Percentiles rank a stretch among this genome's conserved stretches.
These are phyloP conservation scores for Blastobotrys proliferans DNA, from an alignment of 1,139 yeast species.

Conservation along the genomic window DNA sequence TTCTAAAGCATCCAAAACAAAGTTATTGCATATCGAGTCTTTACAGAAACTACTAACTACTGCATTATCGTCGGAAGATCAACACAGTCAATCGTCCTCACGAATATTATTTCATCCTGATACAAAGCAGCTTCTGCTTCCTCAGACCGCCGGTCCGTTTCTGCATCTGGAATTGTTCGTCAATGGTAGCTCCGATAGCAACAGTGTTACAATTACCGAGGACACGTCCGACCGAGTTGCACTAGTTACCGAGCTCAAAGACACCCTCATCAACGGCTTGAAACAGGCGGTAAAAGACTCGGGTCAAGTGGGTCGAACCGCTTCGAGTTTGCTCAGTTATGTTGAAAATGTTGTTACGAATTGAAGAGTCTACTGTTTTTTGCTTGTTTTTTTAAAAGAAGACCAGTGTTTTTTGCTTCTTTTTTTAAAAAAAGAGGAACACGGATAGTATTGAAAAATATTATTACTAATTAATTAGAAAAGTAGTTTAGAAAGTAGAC, in stretches of 20 bases:
- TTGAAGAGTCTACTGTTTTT: background rate
- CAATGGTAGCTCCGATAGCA: conserved; percentile 23
- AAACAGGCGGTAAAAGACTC: conserved; percentile 59
- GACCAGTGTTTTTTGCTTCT: background rate
- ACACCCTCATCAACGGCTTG: conserved; percentile 50
- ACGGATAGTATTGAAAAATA: background rate
- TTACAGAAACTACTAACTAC: conserved; percentile 26
- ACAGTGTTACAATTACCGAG: conserved; percentile 39
- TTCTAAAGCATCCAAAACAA: conserved; percentile 30
- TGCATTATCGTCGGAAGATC: conserved; percentile 25
- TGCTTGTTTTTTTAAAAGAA: background rate
- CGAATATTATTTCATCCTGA: conserved; percentile 46
- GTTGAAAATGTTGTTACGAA: background rate
- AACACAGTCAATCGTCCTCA: conserved; percentile 12
- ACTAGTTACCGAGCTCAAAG: conserved; percentile 49
- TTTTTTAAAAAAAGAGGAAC: background rate
- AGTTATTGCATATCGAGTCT: conserved; percentile 31
- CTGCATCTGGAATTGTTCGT: conserved; percentile 52
- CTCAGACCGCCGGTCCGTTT: conserved; percentile 55
- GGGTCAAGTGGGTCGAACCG: conserved; percentile 66
- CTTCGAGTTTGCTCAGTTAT: conserved; percentile 6
- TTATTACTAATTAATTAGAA: background rate
- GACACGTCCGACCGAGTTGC: conserved; percentile 61
- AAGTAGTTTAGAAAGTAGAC: conserved; percentile 38
- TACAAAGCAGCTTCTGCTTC: conserved; percentile 50